Percentiles rank a stretch among this genome's conserved stretches.
Conservation (phyloP, 371 early-diverging fungal genomes). For the Mortierella sp. region DNA sequence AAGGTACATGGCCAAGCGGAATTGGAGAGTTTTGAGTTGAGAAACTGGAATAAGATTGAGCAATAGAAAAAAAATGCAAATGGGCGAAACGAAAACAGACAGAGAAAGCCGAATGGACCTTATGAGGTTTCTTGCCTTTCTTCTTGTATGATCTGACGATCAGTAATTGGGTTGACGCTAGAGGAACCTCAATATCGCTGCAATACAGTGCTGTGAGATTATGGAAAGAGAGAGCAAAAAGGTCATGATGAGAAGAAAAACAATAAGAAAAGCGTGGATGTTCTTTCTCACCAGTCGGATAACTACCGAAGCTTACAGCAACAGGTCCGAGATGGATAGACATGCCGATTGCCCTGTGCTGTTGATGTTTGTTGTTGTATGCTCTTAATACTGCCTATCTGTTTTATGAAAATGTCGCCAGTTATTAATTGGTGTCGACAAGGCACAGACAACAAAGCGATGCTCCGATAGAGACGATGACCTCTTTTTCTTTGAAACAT, state of each 20-base stretch:
- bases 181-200: neutral
- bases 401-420: neutral
- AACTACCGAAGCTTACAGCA: neutral
- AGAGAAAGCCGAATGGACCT: neutral
- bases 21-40: neutral
- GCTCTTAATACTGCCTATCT: neutral
- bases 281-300: neutral
- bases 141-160: neutral
- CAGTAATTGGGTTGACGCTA: neutral
- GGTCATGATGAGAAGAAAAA: neutral
- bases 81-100: neutral
- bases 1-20: neutral
- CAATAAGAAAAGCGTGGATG: neutral
- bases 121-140: neutral
- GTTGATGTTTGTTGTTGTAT: neutral
- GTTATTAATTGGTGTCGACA: conserved; percentile 5
- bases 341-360: neutral
- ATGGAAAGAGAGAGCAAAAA: neutral
- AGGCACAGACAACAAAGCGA: neutral
- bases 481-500: neutral
- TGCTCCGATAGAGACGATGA: neutral
- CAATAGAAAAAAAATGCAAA: neutral
- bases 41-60: neutral
- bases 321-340: neutral
- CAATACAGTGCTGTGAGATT: too few relatives aligned